phyloP scores from a whole-genome alignment of 768 basidiomycete genomes.

The Infundibulicybe gibba region DNA sequence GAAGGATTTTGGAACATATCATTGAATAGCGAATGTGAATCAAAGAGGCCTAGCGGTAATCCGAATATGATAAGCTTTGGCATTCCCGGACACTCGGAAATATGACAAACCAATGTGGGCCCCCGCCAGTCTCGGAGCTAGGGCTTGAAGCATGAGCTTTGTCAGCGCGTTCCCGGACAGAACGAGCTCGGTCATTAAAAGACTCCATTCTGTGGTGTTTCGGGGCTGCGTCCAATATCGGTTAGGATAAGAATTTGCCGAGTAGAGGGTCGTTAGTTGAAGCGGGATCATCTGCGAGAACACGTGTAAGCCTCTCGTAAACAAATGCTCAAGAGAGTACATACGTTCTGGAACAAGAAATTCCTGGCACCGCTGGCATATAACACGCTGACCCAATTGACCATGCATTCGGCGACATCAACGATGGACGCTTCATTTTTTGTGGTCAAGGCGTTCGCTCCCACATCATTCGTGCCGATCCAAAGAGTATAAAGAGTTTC shows the following conservation, averaged over 20 bases:
- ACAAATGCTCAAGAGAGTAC: slow-evolving; percentile 7
- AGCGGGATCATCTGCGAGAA: slow-evolving; percentile 34
- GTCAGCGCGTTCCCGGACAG: slow-evolving; percentile 31
- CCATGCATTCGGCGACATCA: slow-evolving; percentile 33
- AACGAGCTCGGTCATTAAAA: slow-evolving; percentile 25
- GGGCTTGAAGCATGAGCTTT: slow-evolving; percentile 27
- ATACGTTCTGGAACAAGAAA: slow-evolving; percentile 48
- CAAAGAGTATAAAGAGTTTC: slow-evolving; percentile 47
- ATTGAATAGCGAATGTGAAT: slow-evolving; percentile 38
- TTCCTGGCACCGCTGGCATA: slow-evolving; percentile 44
- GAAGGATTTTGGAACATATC: slow-evolving; percentile 33
- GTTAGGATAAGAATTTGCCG: slow-evolving; percentile 27
- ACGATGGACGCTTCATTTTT: slow-evolving; percentile 36
- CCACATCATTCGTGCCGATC: slow-evolving; percentile 51
- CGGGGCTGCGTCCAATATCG: slow-evolving; percentile 27
- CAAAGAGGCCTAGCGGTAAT: slow-evolving; percentile 29
- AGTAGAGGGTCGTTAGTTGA: slow-evolving; percentile 30
- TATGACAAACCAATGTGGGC: slow-evolving; percentile 39
- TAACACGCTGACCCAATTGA: slow-evolving; percentile 36
- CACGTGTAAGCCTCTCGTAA: background rate
- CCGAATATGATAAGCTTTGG: background rate
- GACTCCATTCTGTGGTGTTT: slow-evolving; percentile 27
- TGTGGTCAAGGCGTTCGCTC: slow-evolving; percentile 32
- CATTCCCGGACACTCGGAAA: background rate
- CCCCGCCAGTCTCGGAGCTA: slow-evolving; percentile 25